phyloP scores from a whole-genome alignment of 2,329 filamentous ascomycete genomes.

The Microsporum canis region DNA sequence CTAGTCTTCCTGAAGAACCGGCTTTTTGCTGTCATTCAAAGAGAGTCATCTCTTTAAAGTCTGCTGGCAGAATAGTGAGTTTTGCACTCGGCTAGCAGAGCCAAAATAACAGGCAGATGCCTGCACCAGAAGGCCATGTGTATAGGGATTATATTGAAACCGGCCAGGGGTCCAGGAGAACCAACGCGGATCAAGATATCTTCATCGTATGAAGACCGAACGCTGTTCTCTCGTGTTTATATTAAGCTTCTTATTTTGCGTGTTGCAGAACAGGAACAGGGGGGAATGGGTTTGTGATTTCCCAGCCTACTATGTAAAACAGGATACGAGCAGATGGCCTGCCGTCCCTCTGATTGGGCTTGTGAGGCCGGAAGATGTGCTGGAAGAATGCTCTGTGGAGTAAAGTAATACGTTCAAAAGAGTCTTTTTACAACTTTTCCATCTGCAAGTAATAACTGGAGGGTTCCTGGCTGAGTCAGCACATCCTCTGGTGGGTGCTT shows the following conservation, averaged over 20 bases:
- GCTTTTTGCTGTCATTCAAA: neutral
- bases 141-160: constrained; percentile 3
- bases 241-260: constrained; percentile 1
- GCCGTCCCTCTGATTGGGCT: neutral
- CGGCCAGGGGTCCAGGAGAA: neutral
- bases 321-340: neutral
- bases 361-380: neutral
- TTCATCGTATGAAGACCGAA: neutral
- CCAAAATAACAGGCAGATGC: neutral
- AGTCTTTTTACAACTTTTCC: too few species aligned
- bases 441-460: neutral
- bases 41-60: neutral
- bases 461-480: neutral
- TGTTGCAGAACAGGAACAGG: neutral
- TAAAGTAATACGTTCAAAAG: neutral
- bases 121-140: neutral
- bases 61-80: neutral
- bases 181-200: neutral
- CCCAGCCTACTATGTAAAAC: neutral
- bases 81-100: neutral
- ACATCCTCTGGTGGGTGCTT: neutral
- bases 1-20: neutral
- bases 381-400: neutral
- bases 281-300: neutral
- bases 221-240: constrained; percentile 1